Conservation (phyloP, 163 green algal genomes). For the Trebouxiophyceae sp. region DNA sequence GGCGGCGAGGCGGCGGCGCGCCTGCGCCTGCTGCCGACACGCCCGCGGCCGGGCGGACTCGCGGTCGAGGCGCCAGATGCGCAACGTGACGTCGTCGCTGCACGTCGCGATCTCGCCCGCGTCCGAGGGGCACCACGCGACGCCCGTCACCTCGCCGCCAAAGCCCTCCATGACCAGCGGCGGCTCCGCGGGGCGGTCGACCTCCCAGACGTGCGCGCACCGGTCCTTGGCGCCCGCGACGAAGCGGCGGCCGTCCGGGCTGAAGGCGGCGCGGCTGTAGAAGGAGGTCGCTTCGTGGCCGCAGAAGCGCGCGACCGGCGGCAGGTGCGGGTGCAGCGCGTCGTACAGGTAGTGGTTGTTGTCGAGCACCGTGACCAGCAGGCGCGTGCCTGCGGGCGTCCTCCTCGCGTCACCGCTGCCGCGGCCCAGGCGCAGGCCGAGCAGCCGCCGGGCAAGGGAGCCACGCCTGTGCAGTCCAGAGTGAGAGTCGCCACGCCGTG, state of each 20-base stretch:
- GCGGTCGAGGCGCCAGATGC: slow-evolving; percentile 36
- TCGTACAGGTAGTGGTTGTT: slow-evolving; percentile 54
- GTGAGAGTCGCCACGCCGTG: too few relatives aligned
- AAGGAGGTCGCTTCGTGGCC: slow-evolving; percentile 51
- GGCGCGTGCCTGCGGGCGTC: slow-evolving; percentile 29
- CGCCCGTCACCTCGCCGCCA: slow-evolving; percentile 52
- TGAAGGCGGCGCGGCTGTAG: slow-evolving; percentile 69
- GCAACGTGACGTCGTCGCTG: slow-evolving; percentile 34
- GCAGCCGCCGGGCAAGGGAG: too few relatives aligned
- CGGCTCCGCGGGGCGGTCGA: slow-evolving; percentile 20
- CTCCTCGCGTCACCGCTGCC: too few relatives aligned
- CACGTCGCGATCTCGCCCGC: slow-evolving; percentile 25
- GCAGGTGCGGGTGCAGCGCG: slow-evolving; percentile 21
- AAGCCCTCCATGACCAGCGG: slow-evolving; percentile 44
- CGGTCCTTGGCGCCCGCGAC: slow-evolving; percentile 51
- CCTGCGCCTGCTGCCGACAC: too few relatives aligned
- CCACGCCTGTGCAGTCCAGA: too few relatives aligned
- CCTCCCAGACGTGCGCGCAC: slow-evolving; percentile 21
- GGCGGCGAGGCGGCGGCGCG: too few relatives aligned
- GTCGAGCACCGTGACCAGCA: slow-evolving; percentile 48
- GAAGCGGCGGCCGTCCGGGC: slow-evolving; percentile 50
- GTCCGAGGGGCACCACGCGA: slow-evolving; percentile 60
- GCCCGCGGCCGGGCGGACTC: too few relatives aligned
- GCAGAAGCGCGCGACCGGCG: slow-evolving; percentile 28
- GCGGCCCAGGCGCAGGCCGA: too few relatives aligned